Base-by-base conservation (phyloP, 768 basidiomycete genomes). In the Cyclocybe cylindracea region DNA sequence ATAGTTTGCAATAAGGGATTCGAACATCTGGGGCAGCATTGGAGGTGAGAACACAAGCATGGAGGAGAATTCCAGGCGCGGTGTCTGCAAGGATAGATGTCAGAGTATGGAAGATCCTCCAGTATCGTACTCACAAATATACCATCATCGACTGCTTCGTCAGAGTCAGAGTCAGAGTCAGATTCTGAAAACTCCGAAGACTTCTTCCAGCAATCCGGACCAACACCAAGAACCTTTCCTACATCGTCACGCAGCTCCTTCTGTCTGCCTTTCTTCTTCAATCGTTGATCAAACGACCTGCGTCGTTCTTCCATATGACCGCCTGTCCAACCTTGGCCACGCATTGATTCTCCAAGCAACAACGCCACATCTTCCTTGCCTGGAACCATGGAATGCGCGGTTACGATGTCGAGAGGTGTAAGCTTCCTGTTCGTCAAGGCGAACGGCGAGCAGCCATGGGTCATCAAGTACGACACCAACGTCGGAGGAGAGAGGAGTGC, bases 11-110 rank as follows among this genome's bases (percentile, higher is more conserved):
- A 98, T 87, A 34, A 98, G 71, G 7, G 91, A 85, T 57, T 89
- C 84, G 57, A 96, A 86, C 34, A 95, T 87, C 53, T 80, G 76
- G 1, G 91, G 85, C 7, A 98, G 71, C 10, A 86, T 77, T 37
- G 83, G 76, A 3, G 92, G 90, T 11, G 93, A 88, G 72, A 95
- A 98, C 13, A 92, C 96, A 42, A 99, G 89, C 90, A 98, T 94
- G 40, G 89, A 84, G 14, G 87, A 80, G 63, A 87, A 93, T 65
- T 91, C 87, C 60, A 78, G 70, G 14, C 79, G 77, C 18, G 89
- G 89, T 32, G 92, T 91, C 84, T 90, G 66, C 29, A 54, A 31
- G 35, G 32, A 48, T 53, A 65, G 63, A 57, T 65, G 48, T 54
- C 56, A 54, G 53, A 29, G 36, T 39, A 39, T 50, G 13, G 40